These are phyloP conservation scores for Nemania diffusa DNA, from an alignment of 2,329 filamentous ascomycete species.

Conservation along the genomic window DNA sequence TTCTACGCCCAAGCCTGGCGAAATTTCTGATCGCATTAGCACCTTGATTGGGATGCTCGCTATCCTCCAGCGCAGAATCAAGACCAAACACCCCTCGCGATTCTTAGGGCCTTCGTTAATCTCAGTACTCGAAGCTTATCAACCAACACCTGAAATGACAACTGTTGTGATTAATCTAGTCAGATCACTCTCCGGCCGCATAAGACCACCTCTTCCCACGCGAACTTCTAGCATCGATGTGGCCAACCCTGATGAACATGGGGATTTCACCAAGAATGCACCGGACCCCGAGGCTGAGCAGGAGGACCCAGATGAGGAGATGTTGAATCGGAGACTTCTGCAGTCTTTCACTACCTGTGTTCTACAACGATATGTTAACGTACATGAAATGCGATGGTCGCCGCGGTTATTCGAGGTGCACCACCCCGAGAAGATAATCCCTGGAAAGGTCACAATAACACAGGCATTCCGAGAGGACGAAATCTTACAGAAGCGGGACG, in stretches of 20 bases:
- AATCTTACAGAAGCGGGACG: conserved; percentile 68
- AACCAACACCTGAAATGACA: conserved; percentile 72
- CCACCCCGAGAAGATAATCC: conserved; percentile 71
- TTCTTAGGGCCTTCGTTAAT: conserved; percentile 82
- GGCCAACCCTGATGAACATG: conserved; percentile 66
- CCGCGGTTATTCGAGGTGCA: conserved; percentile 74
- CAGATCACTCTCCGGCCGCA: conserved; percentile 73
- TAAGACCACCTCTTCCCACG: conserved; percentile 70
- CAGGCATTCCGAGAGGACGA: conserved; percentile 73
- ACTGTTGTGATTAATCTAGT: conserved; percentile 76
- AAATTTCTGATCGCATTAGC: conserved; percentile 66
- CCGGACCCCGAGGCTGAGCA: conserved; percentile 71
- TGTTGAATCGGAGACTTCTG: conserved; percentile 71
- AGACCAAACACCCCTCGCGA: conserved; percentile 80
- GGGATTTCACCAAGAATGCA: conserved; percentile 64
- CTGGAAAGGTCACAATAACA: conserved; percentile 68
- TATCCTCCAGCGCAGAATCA: conserved; percentile 77
- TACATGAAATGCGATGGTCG: conserved; percentile 69
- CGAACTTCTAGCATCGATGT: conserved; percentile 68
- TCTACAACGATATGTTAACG: conserved; percentile 77
- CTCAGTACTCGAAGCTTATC: conserved; percentile 74
- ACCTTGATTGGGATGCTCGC: conserved; percentile 76
- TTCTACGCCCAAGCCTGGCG: conserved; percentile 43
- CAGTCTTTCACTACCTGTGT: conserved; percentile 83
- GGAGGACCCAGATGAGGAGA: conserved; percentile 65